Percentiles rank a stretch among this genome's conserved stretches.
Evolutionary conservation across 768 basidiomycete genomes (phyloP).

Genomic region (Boletales sp.): DNA sequence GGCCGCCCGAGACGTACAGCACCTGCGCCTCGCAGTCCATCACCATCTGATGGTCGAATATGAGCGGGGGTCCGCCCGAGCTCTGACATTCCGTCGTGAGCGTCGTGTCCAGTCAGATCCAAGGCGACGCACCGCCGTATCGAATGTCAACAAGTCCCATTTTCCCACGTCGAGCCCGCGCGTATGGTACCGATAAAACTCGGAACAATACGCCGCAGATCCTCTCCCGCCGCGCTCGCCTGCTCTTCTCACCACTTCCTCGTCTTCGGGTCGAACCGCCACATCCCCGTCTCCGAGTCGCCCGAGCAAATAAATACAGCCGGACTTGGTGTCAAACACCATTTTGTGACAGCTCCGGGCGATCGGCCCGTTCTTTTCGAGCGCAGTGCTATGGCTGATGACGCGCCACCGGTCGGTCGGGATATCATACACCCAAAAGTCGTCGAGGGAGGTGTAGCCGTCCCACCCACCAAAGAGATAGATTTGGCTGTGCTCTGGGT

Average conservation of each 20-base stretch:
- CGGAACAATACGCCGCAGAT: constrained; percentile 46
- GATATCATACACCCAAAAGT: constrained; percentile 75
- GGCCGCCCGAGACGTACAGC: constrained; percentile 74
- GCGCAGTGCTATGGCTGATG: constrained; percentile 51
- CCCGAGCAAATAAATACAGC: constrained; percentile 71
- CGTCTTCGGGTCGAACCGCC: constrained; percentile 21
- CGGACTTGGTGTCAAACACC: constrained; percentile 70
- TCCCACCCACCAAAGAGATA: constrained; percentile 84
- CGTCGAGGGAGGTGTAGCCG: constrained; percentile 66
- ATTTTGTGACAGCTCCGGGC: constrained; percentile 79
- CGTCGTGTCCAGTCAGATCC: neutral
- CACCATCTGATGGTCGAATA: constrained; percentile 81
- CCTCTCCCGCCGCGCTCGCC: constrained; percentile 17
- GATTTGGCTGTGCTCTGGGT: constrained; percentile 55
- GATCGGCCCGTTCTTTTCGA: constrained; percentile 63
- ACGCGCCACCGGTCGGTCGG: constrained; percentile 57
- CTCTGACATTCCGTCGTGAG: constrained; percentile 34
- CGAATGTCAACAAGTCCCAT: constrained; percentile 69
- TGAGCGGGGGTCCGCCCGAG: constrained; percentile 64
- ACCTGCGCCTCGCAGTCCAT: constrained; percentile 70
- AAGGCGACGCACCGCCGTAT: constrained; percentile 53
- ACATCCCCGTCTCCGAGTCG: constrained; percentile 57
- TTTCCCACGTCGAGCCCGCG: constrained; percentile 46
- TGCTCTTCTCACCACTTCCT: constrained; percentile 18
- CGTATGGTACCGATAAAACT: constrained; percentile 67